Evolutionary conservation across 768 basidiomycete genomes (phyloP), one percentile per base, ranked within the genome.

Genomic region (Lanmaoa rubissima): DNA sequence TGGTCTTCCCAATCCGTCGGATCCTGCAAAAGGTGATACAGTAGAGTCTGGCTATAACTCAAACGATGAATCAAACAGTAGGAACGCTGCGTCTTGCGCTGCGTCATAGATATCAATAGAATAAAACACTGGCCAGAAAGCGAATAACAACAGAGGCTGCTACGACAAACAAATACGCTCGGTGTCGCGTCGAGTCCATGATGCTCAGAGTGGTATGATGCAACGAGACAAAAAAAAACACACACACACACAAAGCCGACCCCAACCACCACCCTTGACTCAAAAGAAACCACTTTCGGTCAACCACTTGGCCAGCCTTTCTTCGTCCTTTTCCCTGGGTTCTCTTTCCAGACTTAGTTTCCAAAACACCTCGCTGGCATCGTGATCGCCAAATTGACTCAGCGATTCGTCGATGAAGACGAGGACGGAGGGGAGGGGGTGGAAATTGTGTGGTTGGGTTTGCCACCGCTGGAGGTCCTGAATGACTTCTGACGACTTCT

Each of bases 401-500:
- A 84, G 66, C 8, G 75, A 67, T 14, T 74, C 70, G 32, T 77
- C 62, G 54, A 85, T 62, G 58, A 74, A 81, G n/a, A 70, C 72
- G 28, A 76, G 73, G 10, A 85, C 75, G 1, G 73, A 59, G 0
- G 73, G 73, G 13, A 81, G 74, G 4, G 70, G 70, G 10, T 74
- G 72, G n/a, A 85, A 75, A 61, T 83, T 83, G 70, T 83, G 85
- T 0, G 79, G 78, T 41, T 77, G 76, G 12, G 74, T 70, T 59
- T 85, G 83, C 69, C 82, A 82, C 26, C 79, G 76, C 59, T 83
- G 78, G 52, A 85, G 81, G 65, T 83, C 83, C 41, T 79, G 75
- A 21, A 85, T 72, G 38, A 84, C 77, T 58, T 83, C 83, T 5
- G 83, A 81, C 10, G 78, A 69, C 53, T 81, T 77, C 31, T 77